Conservation (phyloP, 2,329 filamentous ascomycete genomes). For the Curvularia hawaiiensis region DNA sequence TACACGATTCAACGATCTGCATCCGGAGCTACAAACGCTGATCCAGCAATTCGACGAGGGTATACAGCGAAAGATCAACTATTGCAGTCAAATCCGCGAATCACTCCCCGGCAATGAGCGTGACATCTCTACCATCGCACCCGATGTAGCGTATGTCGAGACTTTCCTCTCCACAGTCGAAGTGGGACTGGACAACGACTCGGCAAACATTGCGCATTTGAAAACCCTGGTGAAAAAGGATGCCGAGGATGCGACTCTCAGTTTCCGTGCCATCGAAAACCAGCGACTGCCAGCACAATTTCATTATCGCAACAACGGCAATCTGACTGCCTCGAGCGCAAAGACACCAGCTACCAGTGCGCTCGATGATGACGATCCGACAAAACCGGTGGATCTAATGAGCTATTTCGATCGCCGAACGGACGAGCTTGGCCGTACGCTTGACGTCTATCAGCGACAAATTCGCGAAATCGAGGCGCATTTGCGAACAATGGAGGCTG, state of each 20-base stretch:
- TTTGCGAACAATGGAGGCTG: conserved; percentile 54
- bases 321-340: conserved; percentile 38
- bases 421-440: conserved; percentile 45
- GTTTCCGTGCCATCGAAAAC: conserved; percentile 76
- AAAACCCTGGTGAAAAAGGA: conserved; percentile 67
- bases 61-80: conserved; percentile 78
- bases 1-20: conserved; percentile 89
- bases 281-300: conserved; percentile 71
- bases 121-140: conserved; percentile 67
- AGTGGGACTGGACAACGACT: conserved; percentile 66
- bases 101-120: conserved; percentile 67
- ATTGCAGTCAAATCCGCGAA: conserved; percentile 74
- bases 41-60: conserved; percentile 79
- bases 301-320: conserved; percentile 57
- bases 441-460: conserved; percentile 50
- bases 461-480: conserved; percentile 56
- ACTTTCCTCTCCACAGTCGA: conserved; percentile 68
- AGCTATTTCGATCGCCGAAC: conserved; percentile 53
- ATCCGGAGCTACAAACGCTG: conserved; percentile 77
- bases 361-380: conserved; percentile 47
- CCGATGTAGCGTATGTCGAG: conserved; percentile 68
- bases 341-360: conserved; percentile 33
- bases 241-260: conserved; percentile 71
- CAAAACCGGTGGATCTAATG: conserved; percentile 51
- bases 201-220: conserved; percentile 62